phyloP scores from a whole-genome alignment of 768 basidiomycete genomes.

The Termitomyces sp. region DNA sequence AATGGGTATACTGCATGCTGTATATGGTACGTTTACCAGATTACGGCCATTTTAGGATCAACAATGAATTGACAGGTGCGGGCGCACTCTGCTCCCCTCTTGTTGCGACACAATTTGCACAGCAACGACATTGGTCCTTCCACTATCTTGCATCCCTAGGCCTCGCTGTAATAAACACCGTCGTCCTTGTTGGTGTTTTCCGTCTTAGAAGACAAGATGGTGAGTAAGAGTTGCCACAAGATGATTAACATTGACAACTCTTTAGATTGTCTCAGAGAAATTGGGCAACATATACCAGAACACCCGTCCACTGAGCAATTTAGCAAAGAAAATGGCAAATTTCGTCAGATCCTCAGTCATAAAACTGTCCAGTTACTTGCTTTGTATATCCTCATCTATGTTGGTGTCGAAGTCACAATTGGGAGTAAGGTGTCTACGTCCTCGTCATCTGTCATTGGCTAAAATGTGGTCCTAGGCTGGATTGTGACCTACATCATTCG shows the following conservation, averaged over 20 bases:
- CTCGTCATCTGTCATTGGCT: neutral
- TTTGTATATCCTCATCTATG: constrained; percentile 60
- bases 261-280: constrained; percentile 44
- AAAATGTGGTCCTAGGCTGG: constrained; percentile 43
- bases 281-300: constrained; percentile 38
- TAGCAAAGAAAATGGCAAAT: constrained; percentile 19
- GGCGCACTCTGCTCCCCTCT: constrained; percentile 70
- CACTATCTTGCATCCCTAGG: constrained; percentile 72
- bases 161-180: constrained; percentile 53
- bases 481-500: constrained; percentile 55
- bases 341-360: constrained; percentile 46
- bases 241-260: neutral
- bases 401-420: constrained; percentile 63
- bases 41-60: neutral
- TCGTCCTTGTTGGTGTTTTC: constrained; percentile 54
- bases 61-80: constrained; percentile 34
- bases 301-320: constrained; percentile 17
- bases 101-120: constrained; percentile 77
- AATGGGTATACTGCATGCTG: constrained; percentile 66
- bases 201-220: constrained; percentile 69
- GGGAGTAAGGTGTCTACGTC: constrained; percentile 28
- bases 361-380: constrained; percentile 59
- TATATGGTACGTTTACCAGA: constrained; percentile 42
- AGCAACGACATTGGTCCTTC: constrained; percentile 63
- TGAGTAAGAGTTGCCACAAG: constrained; percentile 18